Evolutionary conservation across 2,329 filamentous ascomycete species (phyloP).

Genomic region (Diaporthe sp.): DNA sequence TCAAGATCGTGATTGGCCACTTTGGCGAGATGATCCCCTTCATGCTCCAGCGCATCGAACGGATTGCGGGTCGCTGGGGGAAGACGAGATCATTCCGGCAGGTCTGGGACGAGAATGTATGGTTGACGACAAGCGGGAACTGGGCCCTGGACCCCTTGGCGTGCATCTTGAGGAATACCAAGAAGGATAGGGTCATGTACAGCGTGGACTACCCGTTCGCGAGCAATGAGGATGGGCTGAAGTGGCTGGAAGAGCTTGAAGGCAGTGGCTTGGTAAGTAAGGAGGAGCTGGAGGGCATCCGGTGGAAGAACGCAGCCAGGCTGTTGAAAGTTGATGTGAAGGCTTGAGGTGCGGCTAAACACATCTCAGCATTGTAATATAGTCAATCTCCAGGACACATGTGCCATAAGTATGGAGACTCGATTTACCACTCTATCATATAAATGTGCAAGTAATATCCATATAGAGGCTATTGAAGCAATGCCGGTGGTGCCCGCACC

Average conservation of each 20-base stretch:
- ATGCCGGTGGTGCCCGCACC: too few species aligned
- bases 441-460: too few species aligned
- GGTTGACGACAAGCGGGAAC: slow-evolving; percentile 69
- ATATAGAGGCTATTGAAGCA: too few species aligned
- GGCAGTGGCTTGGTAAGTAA: slow-evolving; percentile 62
- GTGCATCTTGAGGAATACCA: slow-evolving; percentile 58
- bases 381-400: rapidly evolving
- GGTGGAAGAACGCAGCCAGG: slow-evolving; percentile 64
- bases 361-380: not conserved
- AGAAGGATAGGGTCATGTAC: slow-evolving; percentile 65
- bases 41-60: slow-evolving; percentile 62
- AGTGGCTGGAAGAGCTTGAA: slow-evolving; percentile 62
- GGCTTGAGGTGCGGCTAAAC: not conserved
- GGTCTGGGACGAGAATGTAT: slow-evolving; percentile 69
- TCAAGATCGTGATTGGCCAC: slow-evolving; percentile 69
- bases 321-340: slow-evolving; percentile 55
- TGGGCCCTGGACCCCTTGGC: slow-evolving; percentile 63
- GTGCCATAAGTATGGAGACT: too few species aligned
- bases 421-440: too few species aligned
- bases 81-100: slow-evolving; percentile 56
- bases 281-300: slow-evolving; percentile 63
- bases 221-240: slow-evolving; percentile 61
- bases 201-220: slow-evolving; percentile 71
- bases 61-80: slow-evolving; percentile 47
- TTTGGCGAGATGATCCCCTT: slow-evolving; percentile 68